These are phyloP conservation scores for Fonsecaea erecta DNA, from an alignment of 2,329 filamentous ascomycete species.

Conservation along the genomic window DNA sequence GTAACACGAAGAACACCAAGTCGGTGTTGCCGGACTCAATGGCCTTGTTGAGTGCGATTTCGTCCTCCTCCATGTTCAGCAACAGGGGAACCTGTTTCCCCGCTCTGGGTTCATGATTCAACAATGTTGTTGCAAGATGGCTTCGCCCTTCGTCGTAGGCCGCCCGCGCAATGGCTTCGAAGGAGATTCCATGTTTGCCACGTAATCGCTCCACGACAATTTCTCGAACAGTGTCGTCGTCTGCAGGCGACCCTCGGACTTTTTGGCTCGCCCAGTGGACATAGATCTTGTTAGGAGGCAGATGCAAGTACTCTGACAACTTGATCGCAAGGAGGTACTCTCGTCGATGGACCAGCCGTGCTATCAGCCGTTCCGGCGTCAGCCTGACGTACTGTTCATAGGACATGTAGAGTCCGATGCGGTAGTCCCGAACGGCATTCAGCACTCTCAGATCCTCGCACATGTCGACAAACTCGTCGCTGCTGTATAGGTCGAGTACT, in stretches of 20 bases:
- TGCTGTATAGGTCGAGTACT: conserved; percentile 94
- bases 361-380: conserved; percentile 85
- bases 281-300: conserved; percentile 88
- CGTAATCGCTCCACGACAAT: conserved; percentile 84
- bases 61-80: conserved; percentile 93
- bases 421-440: conserved; percentile 89
- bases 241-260: conserved; percentile 79
- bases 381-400: conserved; percentile 93
- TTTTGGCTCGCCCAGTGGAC: conserved; percentile 97
- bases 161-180: conserved; percentile 88
- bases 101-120: conserved; percentile 91
- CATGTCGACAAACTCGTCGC: conserved; percentile 98
- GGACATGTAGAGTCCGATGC: conserved; percentile 85
- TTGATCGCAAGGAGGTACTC: conserved; percentile 90
- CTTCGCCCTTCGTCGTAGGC: conserved; percentile 92
- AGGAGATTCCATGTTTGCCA: conserved; percentile 90
- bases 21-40: conserved; percentile 96
- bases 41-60: conserved; percentile 92
- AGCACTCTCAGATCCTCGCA: conserved; percentile 90
- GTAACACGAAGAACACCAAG: conserved; percentile 83
- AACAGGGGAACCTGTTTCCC: conserved; percentile 95
- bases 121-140: conserved; percentile 83
- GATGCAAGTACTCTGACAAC: conserved; percentile 81
- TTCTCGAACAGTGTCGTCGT: conserved; percentile 85
- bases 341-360: conserved; percentile 81